phyloP scores from a whole-genome alignment of 176 grass and related monocot genomes.

The Pontederia paniculata region DNA sequence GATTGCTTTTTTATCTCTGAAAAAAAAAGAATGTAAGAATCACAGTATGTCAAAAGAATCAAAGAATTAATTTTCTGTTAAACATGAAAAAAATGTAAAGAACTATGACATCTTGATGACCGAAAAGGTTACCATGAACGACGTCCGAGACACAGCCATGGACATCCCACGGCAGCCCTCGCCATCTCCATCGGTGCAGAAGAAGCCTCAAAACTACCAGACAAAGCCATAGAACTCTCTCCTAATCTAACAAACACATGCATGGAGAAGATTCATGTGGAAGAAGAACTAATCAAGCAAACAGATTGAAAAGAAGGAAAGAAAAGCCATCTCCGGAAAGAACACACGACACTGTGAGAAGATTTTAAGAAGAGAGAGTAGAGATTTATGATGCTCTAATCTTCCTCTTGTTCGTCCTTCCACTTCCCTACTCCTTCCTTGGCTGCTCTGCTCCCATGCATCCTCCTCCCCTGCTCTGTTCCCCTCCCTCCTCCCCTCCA shows the following conservation, averaged over 20 bases:
- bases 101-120: constrained; percentile 20
- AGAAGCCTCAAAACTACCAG: constrained; percentile 8
- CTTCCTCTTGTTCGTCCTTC: neutral
- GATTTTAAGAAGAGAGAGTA: neutral
- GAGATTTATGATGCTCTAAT: neutral
- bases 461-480: neutral
- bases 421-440: neutral
- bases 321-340: no score
- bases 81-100: constrained; percentile 14
- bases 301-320: no score
- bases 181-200: constrained; percentile 11
- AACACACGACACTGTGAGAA: neutral
- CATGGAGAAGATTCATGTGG: no score
- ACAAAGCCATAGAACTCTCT: constrained; percentile 15
- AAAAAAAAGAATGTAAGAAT: constrained; percentile 26
- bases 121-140: constrained; percentile 20
- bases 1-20: constrained; percentile 32
- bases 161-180: constrained; percentile 44
- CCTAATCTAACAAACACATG: neutral
- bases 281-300: no score
- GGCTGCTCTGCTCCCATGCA: neutral
- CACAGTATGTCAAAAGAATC: constrained; percentile 62
- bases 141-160: constrained; percentile 27
- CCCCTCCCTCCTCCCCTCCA: neutral
- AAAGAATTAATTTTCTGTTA: constrained; percentile 39